phyloP scores from a whole-genome alignment of 345 rosid species.

The Gossypium rotundifolium region DNA sequence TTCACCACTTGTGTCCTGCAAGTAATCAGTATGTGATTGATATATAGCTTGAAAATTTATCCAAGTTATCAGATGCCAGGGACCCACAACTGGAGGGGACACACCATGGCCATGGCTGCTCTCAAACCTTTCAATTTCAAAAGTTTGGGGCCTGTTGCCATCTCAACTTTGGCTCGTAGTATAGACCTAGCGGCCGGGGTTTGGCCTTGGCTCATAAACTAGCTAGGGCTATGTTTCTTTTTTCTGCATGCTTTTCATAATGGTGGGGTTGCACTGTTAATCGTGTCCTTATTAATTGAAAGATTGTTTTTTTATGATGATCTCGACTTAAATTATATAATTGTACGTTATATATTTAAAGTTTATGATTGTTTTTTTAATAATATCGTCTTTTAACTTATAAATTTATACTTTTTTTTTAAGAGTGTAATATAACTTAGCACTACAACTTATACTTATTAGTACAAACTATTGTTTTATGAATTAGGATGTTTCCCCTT shows the following conservation, averaged over 20 bases:
- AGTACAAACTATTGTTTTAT: neutral
- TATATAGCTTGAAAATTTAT: neutral
- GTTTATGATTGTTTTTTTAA: accelerated
- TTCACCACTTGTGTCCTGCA: neutral
- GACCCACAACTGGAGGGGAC: neutral
- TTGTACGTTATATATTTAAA: too few relatives aligned
- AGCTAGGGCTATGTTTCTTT: neutral
- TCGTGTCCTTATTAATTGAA: neutral
- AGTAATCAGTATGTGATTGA: neutral
- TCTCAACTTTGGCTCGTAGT: neutral
- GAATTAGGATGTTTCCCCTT: slow-evolving; percentile 5
- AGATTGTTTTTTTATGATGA: too few relatives aligned
- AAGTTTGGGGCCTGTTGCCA: slow-evolving; percentile 10
- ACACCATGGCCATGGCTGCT: neutral
- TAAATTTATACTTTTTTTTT: too few relatives aligned
- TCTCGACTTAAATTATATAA: too few relatives aligned
- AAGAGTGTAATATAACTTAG: too few relatives aligned
- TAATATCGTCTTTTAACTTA: too few relatives aligned
- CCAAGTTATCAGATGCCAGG: slow-evolving; percentile 3
- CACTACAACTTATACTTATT: neutral
- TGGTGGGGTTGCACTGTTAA: neutral
- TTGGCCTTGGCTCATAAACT: neutral
- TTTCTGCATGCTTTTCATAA: neutral
- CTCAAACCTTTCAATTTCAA: neutral
- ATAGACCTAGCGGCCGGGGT: neutral